phyloP scores from a whole-genome alignment of 768 basidiomycete genomes.

The Mycena rebaudengoi region DNA sequence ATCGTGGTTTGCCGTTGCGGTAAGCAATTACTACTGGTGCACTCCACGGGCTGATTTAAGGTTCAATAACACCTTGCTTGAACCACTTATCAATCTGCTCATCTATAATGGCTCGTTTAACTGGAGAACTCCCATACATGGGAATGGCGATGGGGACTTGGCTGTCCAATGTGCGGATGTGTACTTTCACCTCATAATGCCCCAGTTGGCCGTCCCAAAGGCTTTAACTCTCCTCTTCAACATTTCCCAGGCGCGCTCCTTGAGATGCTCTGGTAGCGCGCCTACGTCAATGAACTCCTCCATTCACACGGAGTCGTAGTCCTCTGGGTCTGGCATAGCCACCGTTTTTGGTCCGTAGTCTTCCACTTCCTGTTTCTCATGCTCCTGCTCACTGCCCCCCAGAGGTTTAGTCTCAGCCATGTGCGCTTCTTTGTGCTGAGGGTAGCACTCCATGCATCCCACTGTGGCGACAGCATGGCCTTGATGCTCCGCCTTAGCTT shows the following conservation, averaged over 20 bases:
- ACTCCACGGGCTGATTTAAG: not conserved
- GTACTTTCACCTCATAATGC: not conserved
- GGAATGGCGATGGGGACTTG: not conserved
- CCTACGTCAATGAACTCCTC: not conserved
- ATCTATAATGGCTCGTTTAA: not conserved
- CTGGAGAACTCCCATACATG: not conserved
- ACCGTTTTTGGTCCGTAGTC: constrained; percentile 1
- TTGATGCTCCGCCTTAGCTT: too few species aligned
- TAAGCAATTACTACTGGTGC: not conserved
- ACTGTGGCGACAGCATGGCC: too few species aligned
- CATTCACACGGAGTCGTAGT: not conserved
- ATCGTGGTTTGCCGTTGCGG: not conserved
- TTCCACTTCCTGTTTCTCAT: not conserved
- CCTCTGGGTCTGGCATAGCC: not conserved
- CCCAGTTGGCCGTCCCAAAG: not conserved
- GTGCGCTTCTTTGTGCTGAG: too few species aligned
- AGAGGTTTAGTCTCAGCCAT: too few species aligned
- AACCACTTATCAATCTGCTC: not conserved
- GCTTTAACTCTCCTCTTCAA: not conserved
- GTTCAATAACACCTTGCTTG: not conserved
- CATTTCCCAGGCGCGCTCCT: too few species aligned
- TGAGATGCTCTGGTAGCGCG: not conserved
- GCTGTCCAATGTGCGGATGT: not conserved
- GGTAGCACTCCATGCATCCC: too few species aligned
- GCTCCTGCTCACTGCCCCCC: too few species aligned